Conservation (phyloP, 176 grass and related monocot species). For the Paspalum vaginatum region DNA sequence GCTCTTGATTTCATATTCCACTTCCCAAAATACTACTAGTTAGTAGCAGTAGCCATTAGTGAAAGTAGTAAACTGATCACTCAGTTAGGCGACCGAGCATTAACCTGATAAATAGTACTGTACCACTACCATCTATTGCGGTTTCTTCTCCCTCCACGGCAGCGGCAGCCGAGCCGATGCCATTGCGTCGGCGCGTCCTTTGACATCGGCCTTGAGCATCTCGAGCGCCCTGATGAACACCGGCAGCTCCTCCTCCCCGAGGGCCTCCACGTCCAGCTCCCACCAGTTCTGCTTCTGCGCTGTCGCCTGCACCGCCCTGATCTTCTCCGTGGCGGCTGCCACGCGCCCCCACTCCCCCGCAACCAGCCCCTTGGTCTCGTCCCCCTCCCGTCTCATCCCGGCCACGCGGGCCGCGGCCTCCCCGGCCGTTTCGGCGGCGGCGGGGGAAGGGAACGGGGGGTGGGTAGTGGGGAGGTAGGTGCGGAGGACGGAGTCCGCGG, state of each 20-base stretch:
- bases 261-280: conserved; percentile 38
- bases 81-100: background rate
- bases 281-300: conserved; percentile 24
- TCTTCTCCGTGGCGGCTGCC: background rate
- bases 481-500: conserved; percentile 31
- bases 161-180: background rate
- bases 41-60: background rate
- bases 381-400: background rate
- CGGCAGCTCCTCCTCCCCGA: conserved; percentile 34
- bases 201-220: conserved; percentile 6
- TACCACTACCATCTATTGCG: background rate
- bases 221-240: conserved; percentile 43
- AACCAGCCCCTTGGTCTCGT: background rate
- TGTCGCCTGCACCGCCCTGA: background rate
- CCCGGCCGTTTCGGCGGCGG: background rate
- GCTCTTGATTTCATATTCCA: background rate
- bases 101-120: background rate
- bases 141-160: background rate
- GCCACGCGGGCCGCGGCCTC: conserved; percentile 15
- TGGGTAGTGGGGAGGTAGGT: background rate
- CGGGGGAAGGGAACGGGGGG: background rate
- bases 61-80: background rate
- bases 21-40: background rate
- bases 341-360: background rate
- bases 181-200: background rate